Conservation (phyloP, 495 filamentous ascomycete species). For the Penicillium salamii region DNA sequence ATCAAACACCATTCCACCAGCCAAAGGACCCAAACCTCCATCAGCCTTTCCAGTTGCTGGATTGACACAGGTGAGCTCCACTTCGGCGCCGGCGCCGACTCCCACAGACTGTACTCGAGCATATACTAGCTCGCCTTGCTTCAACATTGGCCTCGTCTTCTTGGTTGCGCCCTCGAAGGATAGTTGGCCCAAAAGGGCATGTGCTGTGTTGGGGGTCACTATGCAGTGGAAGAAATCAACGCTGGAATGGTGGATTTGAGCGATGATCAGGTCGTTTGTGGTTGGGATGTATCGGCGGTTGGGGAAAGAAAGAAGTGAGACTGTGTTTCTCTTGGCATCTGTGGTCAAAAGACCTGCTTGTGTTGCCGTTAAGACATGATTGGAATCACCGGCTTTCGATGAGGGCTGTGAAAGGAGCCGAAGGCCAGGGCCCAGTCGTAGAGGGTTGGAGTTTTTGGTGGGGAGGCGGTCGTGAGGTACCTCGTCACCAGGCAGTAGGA, state of each 20-base stretch:
- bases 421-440: constrained; percentile 85
- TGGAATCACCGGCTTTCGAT: constrained; percentile 14
- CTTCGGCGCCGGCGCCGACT: constrained; percentile 76
- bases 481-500: constrained; percentile 75
- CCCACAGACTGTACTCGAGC: constrained; percentile 67
- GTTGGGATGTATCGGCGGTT: constrained; percentile 73
- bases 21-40: constrained; percentile 82
- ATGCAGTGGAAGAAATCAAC: constrained; percentile 73
- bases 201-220: constrained; percentile 66
- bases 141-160: constrained; percentile 81
- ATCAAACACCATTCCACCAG: constrained; percentile 82
- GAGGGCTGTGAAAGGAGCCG: constrained; percentile 40
- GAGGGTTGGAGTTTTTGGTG: constrained; percentile 58
- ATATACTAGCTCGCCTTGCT: constrained; percentile 75
- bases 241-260: constrained; percentile 71
- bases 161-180: constrained; percentile 89
- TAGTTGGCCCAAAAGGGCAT: constrained; percentile 77
- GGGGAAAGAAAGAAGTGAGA: constrained; percentile 35
- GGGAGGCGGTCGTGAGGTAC: constrained; percentile 59
- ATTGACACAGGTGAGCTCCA: constrained; percentile 86
- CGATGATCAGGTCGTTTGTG: constrained; percentile 78
- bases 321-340: constrained; percentile 68
- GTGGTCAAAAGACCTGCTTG: constrained; percentile 75
- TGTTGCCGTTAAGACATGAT: constrained; percentile 61
- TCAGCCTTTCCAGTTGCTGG: constrained; percentile 83